These are phyloP conservation scores for Asclepias syriaca DNA, from an alignment of 257 asterid genomes.

Conservation along the genomic window DNA sequence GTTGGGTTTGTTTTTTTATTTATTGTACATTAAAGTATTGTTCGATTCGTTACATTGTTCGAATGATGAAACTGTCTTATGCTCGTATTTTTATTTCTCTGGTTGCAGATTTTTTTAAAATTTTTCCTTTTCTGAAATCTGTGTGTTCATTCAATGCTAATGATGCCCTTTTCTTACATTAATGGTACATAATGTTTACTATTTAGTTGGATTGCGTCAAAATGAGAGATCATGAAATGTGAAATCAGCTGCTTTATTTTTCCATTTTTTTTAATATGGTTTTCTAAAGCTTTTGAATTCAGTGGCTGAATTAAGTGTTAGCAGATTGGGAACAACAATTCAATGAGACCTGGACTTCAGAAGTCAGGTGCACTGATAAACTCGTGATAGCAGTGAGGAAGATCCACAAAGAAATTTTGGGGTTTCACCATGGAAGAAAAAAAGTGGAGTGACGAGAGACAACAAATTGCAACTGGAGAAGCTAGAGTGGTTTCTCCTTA, in stretches of 20 bases:
- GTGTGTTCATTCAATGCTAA: neutral
- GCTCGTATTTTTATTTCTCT: too few relatives aligned
- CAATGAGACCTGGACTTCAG: slow-evolving; percentile 81
- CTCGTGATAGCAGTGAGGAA: neutral
- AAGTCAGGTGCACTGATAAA: slow-evolving; percentile 41
- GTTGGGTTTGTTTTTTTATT: too few relatives aligned
- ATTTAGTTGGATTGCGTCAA: too few relatives aligned
- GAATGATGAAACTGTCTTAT: too few relatives aligned
- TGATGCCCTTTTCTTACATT: too few relatives aligned
- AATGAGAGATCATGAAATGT: too few relatives aligned
- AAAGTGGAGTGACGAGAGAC: neutral
- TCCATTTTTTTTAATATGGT: neutral
- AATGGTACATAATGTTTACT: too few relatives aligned
- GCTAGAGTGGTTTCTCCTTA: neutral
- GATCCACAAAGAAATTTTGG: neutral
- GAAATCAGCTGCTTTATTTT: too few relatives aligned
- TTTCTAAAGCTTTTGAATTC: slow-evolving; percentile 1
- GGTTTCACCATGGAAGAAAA: neutral
- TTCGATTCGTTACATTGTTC: too few relatives aligned
- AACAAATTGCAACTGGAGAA: neutral
- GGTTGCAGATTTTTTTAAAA: too few relatives aligned
- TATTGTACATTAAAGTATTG: too few relatives aligned
- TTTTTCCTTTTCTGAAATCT: too few relatives aligned
- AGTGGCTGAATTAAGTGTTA: slow-evolving; percentile 16
- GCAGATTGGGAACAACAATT: slow-evolving; percentile 84